phyloP scores from a whole-genome alignment of 768 basidiomycete genomes.

The Rhizopogon vinicolor region DNA sequence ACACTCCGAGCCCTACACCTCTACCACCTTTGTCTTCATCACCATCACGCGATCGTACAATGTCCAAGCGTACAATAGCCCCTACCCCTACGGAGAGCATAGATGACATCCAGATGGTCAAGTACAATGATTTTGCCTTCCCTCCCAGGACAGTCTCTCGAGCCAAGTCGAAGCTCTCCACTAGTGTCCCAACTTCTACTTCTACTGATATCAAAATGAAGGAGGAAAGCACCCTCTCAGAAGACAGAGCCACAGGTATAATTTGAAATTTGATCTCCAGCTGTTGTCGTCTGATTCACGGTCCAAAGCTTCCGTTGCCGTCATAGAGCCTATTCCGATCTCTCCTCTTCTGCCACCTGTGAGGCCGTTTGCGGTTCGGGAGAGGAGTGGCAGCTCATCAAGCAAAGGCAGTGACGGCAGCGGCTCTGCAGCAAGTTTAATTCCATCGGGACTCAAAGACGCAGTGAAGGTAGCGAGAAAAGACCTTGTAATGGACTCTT shows the following conservation, averaged over 20 bases:
- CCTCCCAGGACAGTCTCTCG: constrained; percentile 35
- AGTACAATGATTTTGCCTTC: constrained; percentile 49
- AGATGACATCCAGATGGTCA: constrained; percentile 40
- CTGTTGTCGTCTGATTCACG: constrained; percentile 28
- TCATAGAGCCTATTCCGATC: constrained; percentile 44
- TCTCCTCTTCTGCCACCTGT: constrained; percentile 39
- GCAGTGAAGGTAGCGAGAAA: constrained; percentile 55
- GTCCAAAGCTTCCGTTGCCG: constrained; percentile 47
- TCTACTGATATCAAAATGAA: constrained; percentile 23
- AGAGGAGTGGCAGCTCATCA: constrained; percentile 45
- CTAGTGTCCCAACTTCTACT: constrained; percentile 9
- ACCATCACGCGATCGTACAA: constrained; percentile 29
- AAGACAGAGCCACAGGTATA: constrained; percentile 1
- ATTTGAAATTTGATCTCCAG: neutral
- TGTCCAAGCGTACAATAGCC: constrained; percentile 24
- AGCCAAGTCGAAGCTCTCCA: constrained; percentile 28
- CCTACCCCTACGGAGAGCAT: constrained; percentile 22
- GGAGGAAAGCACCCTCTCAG: neutral
- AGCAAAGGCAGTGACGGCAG: constrained; percentile 33
- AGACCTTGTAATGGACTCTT: neutral
- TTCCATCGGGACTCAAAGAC: constrained; percentile 63
- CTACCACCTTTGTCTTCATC: constrained; percentile 27
- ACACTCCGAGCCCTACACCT: constrained; percentile 23
- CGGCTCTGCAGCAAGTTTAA: constrained; percentile 23
- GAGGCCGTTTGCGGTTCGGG: constrained; percentile 42